A percentile compares a stretch with the other conserved stretches of the same genome.
Conservation (phyloP, 495 filamentous ascomycete species). For the Penicillium psychrofluorescens region DNA sequence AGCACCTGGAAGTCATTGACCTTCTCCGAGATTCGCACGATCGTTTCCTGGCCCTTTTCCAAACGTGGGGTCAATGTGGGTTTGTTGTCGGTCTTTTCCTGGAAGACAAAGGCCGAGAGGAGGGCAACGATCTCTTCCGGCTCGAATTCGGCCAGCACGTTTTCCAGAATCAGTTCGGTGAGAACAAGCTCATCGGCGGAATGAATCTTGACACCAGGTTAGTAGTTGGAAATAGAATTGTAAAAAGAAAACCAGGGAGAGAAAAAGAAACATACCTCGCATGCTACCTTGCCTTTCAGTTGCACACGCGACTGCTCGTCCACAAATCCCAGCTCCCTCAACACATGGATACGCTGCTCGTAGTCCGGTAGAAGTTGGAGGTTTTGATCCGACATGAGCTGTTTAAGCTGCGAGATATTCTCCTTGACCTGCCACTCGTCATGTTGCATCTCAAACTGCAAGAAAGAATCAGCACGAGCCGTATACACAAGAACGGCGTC, state of each 20-base stretch:
- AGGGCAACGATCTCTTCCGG: constrained; percentile 95
- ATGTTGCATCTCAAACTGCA: constrained; percentile 80
- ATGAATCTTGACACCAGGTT: constrained; percentile 53
- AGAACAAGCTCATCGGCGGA: constrained; percentile 96
- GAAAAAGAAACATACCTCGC: constrained; percentile 50
- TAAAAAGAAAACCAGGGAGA: not conserved
- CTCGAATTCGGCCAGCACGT: constrained; percentile 90
- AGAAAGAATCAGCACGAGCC: not conserved
- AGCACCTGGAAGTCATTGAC: constrained; percentile 80
- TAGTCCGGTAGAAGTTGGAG: constrained; percentile 96
- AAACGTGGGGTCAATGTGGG: constrained; percentile 80
- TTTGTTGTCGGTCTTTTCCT: constrained; percentile 83
- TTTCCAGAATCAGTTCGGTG: constrained; percentile 92
- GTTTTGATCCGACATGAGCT: constrained; percentile 91
- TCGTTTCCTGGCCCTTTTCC: constrained; percentile 76
- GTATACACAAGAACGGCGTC: not conserved
- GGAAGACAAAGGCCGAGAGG: constrained; percentile 94
- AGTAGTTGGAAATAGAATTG: not conserved
- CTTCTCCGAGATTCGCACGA: constrained; percentile 81
- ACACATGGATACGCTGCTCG: constrained; percentile 84
- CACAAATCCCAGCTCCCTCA: constrained; percentile 86
- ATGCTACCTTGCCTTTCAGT: constrained; percentile 96
- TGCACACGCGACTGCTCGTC: constrained; percentile 77
- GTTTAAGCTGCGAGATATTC: constrained; percentile 76
- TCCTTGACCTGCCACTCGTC: constrained; percentile 92